Conservation (phyloP, 1,139 yeast genomes). For the Geotrichum klebahnii region DNA sequence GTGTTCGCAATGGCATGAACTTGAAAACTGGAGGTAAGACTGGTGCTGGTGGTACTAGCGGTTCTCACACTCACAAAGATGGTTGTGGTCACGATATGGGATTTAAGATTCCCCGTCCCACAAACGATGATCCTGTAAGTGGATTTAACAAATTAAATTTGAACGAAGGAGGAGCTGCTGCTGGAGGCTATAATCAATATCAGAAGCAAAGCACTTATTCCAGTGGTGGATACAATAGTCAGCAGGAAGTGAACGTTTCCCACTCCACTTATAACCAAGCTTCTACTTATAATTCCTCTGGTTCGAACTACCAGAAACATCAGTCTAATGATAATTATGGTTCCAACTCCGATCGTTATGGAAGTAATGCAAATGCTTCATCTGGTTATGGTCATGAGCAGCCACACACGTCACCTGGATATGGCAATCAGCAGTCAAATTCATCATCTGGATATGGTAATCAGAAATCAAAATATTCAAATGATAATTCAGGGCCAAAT, state of each 20-base stretch:
- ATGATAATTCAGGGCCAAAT: not conserved
- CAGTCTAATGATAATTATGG: not conserved
- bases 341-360: not conserved
- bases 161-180: conserved; percentile 5
- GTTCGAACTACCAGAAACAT: not conserved
- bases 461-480: not conserved
- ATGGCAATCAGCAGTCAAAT: no score
- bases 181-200: conserved; percentile 1
- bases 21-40: conserved; percentile 11
- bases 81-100: conserved; percentile 20
- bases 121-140: not conserved
- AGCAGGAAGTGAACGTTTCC: not conserved
- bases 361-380: not conserved
- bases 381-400: not conserved
- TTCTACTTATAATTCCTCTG: not conserved
- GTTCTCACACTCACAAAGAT: conserved; percentile 16
- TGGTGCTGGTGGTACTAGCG: not conserved
- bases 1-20: conserved; percentile 27
- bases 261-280: not conserved
- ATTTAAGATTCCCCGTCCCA: conserved; percentile 15
- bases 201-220: not conserved
- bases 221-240: not conserved
- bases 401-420: no score
- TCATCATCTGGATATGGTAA: no score
- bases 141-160: conserved; percentile 1